Conservation (phyloP, 1,284 basidiomycete genomes). For the Cutaneotrichosporon sp. region DNA sequence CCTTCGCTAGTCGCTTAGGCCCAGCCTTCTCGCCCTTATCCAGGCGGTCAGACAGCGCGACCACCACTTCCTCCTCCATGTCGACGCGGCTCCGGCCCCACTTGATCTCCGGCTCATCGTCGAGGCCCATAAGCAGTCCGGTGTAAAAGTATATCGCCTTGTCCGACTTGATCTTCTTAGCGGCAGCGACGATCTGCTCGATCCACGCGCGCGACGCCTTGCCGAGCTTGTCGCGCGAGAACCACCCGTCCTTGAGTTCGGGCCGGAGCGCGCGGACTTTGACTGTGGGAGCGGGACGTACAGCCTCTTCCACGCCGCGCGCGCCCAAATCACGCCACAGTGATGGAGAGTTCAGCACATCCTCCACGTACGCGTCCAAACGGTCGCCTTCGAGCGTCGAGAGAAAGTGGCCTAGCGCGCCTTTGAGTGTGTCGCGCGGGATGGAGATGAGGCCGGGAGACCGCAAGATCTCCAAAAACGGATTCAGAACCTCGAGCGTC, state of each 20-base stretch:
- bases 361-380: constrained; percentile 20
- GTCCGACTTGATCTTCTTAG: constrained; percentile 1
- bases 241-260: constrained; percentile 11
- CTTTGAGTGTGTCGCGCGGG: constrained; percentile 28
- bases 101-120: constrained; percentile 19
- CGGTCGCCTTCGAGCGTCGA: constrained; percentile 18
- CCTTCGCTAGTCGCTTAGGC: neutral
- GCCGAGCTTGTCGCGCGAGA: constrained; percentile 10
- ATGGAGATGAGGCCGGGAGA: constrained; percentile 20
- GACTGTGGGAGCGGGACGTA: constrained; percentile 2
- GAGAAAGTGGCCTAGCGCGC: constrained; percentile 40
- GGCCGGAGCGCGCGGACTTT: constrained; percentile 9
- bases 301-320: constrained; percentile 3
- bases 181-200: neutral
- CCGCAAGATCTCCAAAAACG: constrained; percentile 24
- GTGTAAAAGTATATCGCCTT: constrained; percentile 7
- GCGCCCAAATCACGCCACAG: constrained; percentile 20
- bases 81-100: constrained; percentile 24
- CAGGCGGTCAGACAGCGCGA: constrained; percentile 13
- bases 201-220: constrained; percentile 16
- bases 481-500: constrained; percentile 21
- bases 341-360: constrained; percentile 22
- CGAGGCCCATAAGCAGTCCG: constrained; percentile 23
- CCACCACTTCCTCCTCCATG: constrained; percentile 29
- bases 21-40: constrained; percentile 4